Conservation (phyloP, 1,284 basidiomycete genomes). For the Trametes polyzona region DNA sequence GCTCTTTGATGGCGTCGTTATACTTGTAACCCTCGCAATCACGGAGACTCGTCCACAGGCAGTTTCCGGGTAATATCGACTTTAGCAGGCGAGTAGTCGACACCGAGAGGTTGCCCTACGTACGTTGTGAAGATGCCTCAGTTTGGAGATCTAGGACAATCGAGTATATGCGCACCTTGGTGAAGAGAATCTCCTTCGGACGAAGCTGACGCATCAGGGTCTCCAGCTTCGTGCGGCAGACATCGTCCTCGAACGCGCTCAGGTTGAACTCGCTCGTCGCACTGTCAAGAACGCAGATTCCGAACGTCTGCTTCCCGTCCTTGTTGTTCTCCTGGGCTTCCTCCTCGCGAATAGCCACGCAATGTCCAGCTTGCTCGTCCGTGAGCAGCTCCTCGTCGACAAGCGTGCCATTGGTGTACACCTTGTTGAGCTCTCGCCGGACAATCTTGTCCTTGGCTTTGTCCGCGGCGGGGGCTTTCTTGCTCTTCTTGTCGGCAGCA, state of each 20-base stretch:
- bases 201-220: slow-evolving; percentile 92
- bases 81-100: slow-evolving; percentile 83
- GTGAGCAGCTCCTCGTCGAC: slow-evolving; percentile 89
- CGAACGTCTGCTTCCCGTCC: slow-evolving; percentile 69
- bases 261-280: slow-evolving; percentile 96
- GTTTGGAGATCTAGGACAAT: background rate
- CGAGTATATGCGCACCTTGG: slow-evolving; percentile 64
- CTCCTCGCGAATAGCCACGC: slow-evolving; percentile 85
- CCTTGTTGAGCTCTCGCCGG: slow-evolving; percentile 87
- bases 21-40: slow-evolving; percentile 81
- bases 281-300: slow-evolving; percentile 94
- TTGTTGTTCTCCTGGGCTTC: slow-evolving; percentile 44
- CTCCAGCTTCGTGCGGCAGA: slow-evolving; percentile 91
- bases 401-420: slow-evolving; percentile 96
- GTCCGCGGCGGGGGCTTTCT: slow-evolving; percentile 49
- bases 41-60: slow-evolving; percentile 87
- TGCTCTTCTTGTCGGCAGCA: slow-evolving; percentile 71
- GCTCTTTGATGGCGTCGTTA: slow-evolving; percentile 71
- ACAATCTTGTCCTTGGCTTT: slow-evolving; percentile 79
- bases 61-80: slow-evolving; percentile 74
- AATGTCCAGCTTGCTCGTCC: slow-evolving; percentile 96
- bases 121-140: background rate
- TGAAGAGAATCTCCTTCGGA: slow-evolving; percentile 92
- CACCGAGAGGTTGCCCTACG: slow-evolving; percentile 81
- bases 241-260: slow-evolving; percentile 90